Conservation (phyloP, 169 alveolate species). For the Eimeria necatrix region DNA sequence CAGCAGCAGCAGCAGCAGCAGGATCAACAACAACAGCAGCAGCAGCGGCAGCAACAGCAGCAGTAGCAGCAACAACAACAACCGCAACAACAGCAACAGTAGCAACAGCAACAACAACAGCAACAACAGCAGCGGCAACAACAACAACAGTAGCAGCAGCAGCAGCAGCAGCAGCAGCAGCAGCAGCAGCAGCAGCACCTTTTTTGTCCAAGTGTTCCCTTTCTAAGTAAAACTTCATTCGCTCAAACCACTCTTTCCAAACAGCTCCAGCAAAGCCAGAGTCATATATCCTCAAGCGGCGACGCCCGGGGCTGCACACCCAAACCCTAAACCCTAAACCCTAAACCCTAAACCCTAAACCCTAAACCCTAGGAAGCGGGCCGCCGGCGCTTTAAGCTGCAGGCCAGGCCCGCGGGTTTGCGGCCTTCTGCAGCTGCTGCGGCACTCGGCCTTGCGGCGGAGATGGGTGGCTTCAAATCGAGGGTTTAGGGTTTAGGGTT, state of each 20-base stretch:
- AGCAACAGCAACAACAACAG: not conserved
- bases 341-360: not conserved
- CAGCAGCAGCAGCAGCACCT: slow-evolving; percentile 3
- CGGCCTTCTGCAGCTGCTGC: too few relatives aligned
- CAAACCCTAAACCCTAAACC: not conserved
- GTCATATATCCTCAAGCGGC: not conserved
- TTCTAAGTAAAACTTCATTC: not conserved
- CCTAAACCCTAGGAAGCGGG: not conserved
- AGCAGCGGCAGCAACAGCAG: not conserved
- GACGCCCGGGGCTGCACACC: not conserved
- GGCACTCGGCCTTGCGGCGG: too few relatives aligned
- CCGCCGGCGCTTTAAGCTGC: too few relatives aligned
- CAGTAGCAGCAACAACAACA: not conserved
- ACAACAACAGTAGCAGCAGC: not conserved
- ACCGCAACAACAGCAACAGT: not conserved
- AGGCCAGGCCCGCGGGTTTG: too few relatives aligned
- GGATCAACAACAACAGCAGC: not conserved
- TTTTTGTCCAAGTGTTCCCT: not conserved
- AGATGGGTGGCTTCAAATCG: too few relatives aligned
- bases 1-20: not conserved
- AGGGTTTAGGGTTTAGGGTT: too few relatives aligned
- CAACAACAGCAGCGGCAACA: not conserved
- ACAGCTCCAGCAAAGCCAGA: not conserved
- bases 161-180: slow-evolving; percentile 2
- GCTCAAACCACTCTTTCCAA: not conserved